phyloP scores from a whole-genome alignment of 75 land plant genomes.

The Picea sitchensis region DNA sequence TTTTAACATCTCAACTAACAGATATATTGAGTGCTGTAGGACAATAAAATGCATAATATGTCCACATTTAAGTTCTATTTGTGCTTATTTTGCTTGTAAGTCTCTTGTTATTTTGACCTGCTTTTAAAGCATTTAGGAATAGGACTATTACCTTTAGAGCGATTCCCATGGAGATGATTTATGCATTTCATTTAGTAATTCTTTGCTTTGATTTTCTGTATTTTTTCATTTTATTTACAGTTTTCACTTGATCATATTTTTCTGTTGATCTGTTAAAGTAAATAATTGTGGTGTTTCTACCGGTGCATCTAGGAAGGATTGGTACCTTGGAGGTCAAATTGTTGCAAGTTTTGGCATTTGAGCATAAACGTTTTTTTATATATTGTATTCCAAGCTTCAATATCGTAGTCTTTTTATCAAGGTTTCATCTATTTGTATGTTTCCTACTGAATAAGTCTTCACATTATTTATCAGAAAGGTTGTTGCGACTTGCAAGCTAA shows the following conservation, averaged over 20 bases:
- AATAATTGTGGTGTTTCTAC: not conserved
- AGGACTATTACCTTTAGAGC: not conserved
- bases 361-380: not conserved
- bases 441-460: not conserved
- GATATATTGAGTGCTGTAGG: not conserved
- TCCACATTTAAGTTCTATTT: constrained; percentile 3
- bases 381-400: not conserved
- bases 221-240: not conserved
- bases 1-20: not conserved
- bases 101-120: not conserved
- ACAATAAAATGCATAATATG: not conserved
- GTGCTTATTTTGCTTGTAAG: not conserved
- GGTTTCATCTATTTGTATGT: not conserved
- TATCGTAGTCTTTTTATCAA: not conserved
- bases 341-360: too few species aligned
- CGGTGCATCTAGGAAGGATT: too few species aligned
- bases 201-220: not conserved
- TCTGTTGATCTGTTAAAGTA: not conserved
- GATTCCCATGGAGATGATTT: not conserved
- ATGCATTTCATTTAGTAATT: not conserved
- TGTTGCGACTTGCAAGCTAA: too few species aligned
- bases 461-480: too few species aligned
- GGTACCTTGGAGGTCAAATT: too few species aligned
- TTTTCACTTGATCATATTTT: not conserved
- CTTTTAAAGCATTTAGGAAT: not conserved